Evolutionary conservation across 306 rosid species (phyloP).

Genomic region (Cicer judaicum): DNA sequence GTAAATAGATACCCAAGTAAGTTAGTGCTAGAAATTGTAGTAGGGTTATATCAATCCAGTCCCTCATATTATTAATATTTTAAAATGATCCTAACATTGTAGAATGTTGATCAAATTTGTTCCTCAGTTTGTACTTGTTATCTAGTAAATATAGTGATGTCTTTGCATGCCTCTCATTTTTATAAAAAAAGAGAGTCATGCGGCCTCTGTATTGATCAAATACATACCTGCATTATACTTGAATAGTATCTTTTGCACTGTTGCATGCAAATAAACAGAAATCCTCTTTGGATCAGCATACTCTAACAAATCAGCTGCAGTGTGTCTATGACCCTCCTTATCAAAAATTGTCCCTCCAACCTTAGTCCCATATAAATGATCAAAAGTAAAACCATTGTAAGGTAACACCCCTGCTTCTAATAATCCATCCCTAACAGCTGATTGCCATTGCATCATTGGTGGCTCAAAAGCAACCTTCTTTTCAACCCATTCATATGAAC

Average conservation of each 20-base stretch:
- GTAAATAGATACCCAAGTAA: too few species aligned
- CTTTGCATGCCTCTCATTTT: too few species aligned
- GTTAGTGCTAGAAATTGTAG: too few species aligned
- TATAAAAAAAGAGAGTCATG: too few species aligned
- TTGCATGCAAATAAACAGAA: conserved; percentile 70
- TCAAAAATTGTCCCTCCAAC: conserved; percentile 77
- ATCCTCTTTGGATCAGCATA: conserved; percentile 63
- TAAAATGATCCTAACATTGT: too few species aligned
- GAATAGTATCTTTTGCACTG: conserved; percentile 65
- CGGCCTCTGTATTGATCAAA: not conserved
- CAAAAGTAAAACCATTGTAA: conserved; percentile 62
- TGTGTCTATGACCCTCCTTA: conserved; percentile 62
- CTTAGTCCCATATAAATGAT: conserved; percentile 71
- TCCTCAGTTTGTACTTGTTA: too few species aligned
- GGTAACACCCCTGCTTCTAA: conserved; percentile 70
- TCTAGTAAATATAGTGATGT: too few species aligned
- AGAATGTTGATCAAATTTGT: too few species aligned
- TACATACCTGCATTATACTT: conserved; percentile 49
- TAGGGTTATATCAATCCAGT: too few species aligned
- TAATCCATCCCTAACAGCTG: conserved; percentile 65
- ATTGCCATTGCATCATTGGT: conserved; percentile 60
- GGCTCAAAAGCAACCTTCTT: conserved; percentile 63
- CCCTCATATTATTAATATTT: too few species aligned
- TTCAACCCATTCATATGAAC: conserved; percentile 76
- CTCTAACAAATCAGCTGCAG: conserved; percentile 75